Base-by-base conservation (phyloP, 306 rosid species). In the Lupinus albus region DNA sequence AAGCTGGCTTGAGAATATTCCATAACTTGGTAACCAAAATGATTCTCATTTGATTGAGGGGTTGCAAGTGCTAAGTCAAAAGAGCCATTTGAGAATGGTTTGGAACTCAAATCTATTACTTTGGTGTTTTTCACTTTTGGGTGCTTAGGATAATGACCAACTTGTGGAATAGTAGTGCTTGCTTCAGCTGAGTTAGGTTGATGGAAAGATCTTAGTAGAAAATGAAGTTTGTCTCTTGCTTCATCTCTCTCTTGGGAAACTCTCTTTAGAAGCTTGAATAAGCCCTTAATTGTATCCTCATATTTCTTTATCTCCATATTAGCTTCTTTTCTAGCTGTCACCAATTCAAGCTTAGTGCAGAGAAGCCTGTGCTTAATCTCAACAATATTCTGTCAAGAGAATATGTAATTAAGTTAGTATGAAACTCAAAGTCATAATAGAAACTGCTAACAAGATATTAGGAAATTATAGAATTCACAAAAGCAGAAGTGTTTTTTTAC, bases 181-280 rank as follows among this genome's bases (percentile, higher is more conserved):
- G 65, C 46, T 64, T 69, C 41, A 60, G 25, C 48, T 46, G 45
- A 14, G 10, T 45, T 55, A 8, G 74, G 32, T 50, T 74, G 75
- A 17, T 68, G 64, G 9, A 72, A 35, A 42, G 82, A 79, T 68
- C 53, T 70, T 15, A 62, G 35, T 0, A 86, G 74, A 8, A 51
- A 61, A 30, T 80, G 87, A 20, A 89, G 80, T 18, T 86, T 81
- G 60, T 73, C 56, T 75, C 70, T 84, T 25, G 92, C 90, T 73
- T 84, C 87, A 20, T 89, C 93, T 76, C 96, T 85, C 78, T 89
- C 93, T 73, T 65, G 56, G 72, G 75, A 75, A 55, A 77, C 86
- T 38, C 9, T 73, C 52, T 76, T 77, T 42, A 84, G 42, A 14
- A 73, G 70, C 33, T 78, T 64, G 52, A 73, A 56, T 13, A 89